Conservation (phyloP, 2,329 filamentous ascomycete genomes). For the Aspergillus ochraceus region DNA sequence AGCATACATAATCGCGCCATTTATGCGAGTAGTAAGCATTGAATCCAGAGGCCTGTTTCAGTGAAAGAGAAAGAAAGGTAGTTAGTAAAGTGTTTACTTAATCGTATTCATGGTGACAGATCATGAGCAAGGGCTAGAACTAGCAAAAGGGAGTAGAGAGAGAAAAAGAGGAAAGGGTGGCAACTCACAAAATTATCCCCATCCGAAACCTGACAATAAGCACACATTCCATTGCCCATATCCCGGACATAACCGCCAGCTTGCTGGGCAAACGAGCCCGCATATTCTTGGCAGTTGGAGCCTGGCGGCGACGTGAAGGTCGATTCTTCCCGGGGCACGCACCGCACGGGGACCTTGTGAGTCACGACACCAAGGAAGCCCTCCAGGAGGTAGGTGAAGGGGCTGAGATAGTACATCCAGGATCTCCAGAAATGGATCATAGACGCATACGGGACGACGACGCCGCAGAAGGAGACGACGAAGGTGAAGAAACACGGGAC, state of each 20-base stretch:
- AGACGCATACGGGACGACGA: slow-evolving; percentile 66
- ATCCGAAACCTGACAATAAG: slow-evolving; percentile 62
- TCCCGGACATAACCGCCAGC: slow-evolving; percentile 63
- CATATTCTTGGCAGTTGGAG: slow-evolving; percentile 62
- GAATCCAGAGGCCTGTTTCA: slow-evolving; percentile 45
- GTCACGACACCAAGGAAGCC: slow-evolving; percentile 59
- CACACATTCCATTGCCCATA: slow-evolving; percentile 58
- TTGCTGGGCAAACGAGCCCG: slow-evolving; percentile 51
- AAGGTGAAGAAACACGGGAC: slow-evolving; percentile 71
- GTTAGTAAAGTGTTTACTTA: background rate
- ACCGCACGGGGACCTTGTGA: slow-evolving; percentile 57
- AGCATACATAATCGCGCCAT: slow-evolving; percentile 62
- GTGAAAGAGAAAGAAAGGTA: background rate
- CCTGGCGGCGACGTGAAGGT: slow-evolving; percentile 60
- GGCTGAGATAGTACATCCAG: slow-evolving; percentile 68
- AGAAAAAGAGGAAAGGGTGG: background rate
- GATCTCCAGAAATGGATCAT: slow-evolving; percentile 66
- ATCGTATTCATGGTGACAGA: background rate
- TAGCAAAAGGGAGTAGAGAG: background rate
- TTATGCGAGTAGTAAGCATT: slow-evolving; percentile 62
- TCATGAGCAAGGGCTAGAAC: too few species aligned
- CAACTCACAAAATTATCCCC: slow-evolving; percentile 60
- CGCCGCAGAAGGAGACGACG: slow-evolving; percentile 71
- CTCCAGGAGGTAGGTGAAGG: slow-evolving; percentile 67
- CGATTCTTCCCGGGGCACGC: slow-evolving; percentile 58